phyloP scores from a whole-genome alignment of 345 rosid species.

The Sisymbrium irio region DNA sequence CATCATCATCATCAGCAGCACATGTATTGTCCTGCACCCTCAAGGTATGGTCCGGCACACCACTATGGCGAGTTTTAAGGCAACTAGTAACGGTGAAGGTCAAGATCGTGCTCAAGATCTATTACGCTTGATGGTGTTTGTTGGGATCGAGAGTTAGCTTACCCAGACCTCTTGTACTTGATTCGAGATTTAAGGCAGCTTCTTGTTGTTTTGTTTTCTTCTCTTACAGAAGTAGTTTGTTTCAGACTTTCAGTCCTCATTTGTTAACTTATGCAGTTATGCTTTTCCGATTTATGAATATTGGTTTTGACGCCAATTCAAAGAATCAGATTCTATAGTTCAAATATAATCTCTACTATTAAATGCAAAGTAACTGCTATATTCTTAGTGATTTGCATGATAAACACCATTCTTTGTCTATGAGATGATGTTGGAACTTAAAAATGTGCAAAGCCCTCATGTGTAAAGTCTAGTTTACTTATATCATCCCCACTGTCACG shows the following conservation, averaged over 20 bases:
- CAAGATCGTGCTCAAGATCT: background rate
- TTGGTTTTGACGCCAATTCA: background rate
- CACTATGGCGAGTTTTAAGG: background rate
- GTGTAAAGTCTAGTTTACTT: no score
- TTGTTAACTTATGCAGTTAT: background rate
- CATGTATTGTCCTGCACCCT: background rate
- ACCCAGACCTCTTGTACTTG: slow-evolving; percentile 6
- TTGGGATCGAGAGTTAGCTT: slow-evolving; percentile 1
- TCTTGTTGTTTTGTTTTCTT: background rate
- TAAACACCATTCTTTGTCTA: no score
- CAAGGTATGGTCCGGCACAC: slow-evolving; percentile 23
- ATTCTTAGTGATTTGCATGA: no score
- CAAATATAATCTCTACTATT: no score
- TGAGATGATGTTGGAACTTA: no score
- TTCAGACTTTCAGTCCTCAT: background rate
- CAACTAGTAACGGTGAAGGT: slow-evolving; percentile 2
- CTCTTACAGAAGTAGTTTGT: slow-evolving; percentile 10
- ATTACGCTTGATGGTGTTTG: background rate
- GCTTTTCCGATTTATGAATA: background rate
- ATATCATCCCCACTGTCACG: no score
- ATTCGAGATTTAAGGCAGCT: background rate
- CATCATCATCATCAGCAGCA: background rate
- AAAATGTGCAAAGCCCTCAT: no score
- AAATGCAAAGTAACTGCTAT: no score
- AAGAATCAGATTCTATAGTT: background rate